These are phyloP conservation scores for Coemansia sp. DNA, from an alignment of 192 early-diverging fungal genomes.

Conservation along the genomic window DNA sequence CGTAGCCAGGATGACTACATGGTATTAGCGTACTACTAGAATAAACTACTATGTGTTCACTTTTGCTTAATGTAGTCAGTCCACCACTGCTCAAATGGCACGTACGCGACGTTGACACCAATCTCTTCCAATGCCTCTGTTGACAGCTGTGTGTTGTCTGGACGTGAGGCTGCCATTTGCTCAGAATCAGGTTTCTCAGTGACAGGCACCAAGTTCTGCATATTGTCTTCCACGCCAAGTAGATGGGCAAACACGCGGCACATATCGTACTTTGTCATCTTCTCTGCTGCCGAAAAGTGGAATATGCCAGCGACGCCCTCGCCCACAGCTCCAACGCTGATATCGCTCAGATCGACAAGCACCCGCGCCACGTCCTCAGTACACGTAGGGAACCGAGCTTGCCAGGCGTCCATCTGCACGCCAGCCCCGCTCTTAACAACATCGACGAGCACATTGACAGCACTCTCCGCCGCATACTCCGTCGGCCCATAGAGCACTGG, in stretches of 20 bases:
- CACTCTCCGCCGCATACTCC: constrained; percentile 72
- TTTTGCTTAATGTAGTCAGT: constrained; percentile 10
- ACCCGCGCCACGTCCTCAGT: constrained; percentile 73
- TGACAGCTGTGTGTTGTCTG: constrained; percentile 35
- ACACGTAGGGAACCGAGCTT: constrained; percentile 81
- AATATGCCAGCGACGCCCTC: constrained; percentile 25
- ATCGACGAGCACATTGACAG: constrained; percentile 75
- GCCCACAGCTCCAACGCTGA: constrained; percentile 15
- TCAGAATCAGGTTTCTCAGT: constrained; percentile 18
- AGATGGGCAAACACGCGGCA: constrained; percentile 36
- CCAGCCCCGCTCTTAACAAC: constrained; percentile 47
- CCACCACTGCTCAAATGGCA: constrained; percentile 49
- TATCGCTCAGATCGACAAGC: constrained; percentile 63
- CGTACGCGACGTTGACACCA: constrained; percentile 28
- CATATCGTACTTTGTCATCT: constrained; percentile 54
- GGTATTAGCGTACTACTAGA: not conserved
- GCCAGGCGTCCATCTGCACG: constrained; percentile 70
- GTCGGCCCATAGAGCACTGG: constrained; percentile 78
- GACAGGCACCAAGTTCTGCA: constrained; percentile 17
- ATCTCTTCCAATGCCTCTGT: constrained; percentile 28
- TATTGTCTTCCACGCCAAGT: constrained; percentile 10
- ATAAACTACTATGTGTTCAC: not conserved
- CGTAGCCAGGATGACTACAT: constrained; percentile 20
- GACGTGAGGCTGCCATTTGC: constrained; percentile 29
- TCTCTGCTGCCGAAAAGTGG: constrained; percentile 41